phyloP scores from a whole-genome alignment of 2,329 filamentous ascomycete species.

The Neofusicoccum laricinum region DNA sequence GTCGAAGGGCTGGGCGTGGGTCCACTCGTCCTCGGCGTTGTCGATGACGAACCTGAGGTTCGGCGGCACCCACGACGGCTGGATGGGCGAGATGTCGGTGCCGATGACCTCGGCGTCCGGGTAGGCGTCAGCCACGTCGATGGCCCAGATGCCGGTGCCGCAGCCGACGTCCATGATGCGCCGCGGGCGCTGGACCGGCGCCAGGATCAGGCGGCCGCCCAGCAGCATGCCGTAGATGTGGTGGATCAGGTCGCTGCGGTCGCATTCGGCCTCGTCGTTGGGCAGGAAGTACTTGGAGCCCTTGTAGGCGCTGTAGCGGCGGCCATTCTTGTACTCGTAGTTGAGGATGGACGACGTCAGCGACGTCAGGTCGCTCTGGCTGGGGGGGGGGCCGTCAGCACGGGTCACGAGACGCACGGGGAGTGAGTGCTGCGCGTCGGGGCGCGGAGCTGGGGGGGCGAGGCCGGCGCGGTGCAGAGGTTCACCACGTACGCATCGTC shows the following conservation, averaged over 20 bases:
- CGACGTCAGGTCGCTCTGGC: constrained; percentile 2
- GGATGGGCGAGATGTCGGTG: constrained; percentile 46
- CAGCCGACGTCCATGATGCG: constrained; percentile 34
- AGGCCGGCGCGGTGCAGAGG: not conserved
- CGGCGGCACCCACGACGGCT: constrained; percentile 47
- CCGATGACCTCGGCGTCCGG: constrained; percentile 39
- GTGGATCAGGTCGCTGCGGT: constrained; percentile 35
- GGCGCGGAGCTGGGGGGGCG: no score
- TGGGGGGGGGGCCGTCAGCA: not conserved
- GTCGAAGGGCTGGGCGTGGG: constrained; percentile 25
- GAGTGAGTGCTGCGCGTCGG: not conserved
- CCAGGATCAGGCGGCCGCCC: constrained; percentile 34
- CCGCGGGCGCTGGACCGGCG: constrained; percentile 24
- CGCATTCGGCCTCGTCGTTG: constrained; percentile 38
- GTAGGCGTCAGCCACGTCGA: constrained; percentile 32
- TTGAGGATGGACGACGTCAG: constrained; percentile 5
- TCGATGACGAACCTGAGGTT: constrained; percentile 52
- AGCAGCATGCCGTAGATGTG: constrained; percentile 37
- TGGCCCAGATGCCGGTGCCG: constrained; percentile 34
- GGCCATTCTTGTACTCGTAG: constrained; percentile 17
- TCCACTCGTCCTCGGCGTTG: constrained; percentile 39
- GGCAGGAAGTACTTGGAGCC: constrained; percentile 33
- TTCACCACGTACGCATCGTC: not conserved
- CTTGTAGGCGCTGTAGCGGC: constrained; percentile 36
- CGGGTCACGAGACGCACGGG: not conserved